Evolutionary conservation across 352 stramenopile species (phyloP).

Genomic region (Pythium scleroteichum): DNA sequence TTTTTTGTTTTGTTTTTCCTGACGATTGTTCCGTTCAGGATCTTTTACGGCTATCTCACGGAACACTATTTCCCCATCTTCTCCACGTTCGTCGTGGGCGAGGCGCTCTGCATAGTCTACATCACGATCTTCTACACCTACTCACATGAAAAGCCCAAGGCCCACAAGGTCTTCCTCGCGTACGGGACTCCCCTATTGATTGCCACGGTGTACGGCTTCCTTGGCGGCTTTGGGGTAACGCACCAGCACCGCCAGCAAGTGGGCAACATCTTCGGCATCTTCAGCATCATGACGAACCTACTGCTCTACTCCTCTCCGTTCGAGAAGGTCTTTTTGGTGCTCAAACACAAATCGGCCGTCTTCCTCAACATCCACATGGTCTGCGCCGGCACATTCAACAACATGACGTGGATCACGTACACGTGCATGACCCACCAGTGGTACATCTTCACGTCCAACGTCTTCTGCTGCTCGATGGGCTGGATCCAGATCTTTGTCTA

Average conservation of each 20-base stretch:
- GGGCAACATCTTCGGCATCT: constrained; percentile 35
- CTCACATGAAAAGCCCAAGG: constrained; percentile 40
- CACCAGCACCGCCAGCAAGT: constrained; percentile 30
- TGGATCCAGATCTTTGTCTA: constrained; percentile 43
- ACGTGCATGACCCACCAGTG: constrained; percentile 38
- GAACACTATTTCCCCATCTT: constrained; percentile 52
- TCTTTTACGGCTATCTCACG: constrained; percentile 45
- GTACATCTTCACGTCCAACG: constrained; percentile 58
- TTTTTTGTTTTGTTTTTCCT: not conserved
- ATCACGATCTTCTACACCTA: constrained; percentile 53
- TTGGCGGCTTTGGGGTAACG: constrained; percentile 37
- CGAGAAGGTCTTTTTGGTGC: constrained; percentile 30
- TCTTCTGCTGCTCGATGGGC: constrained; percentile 37
- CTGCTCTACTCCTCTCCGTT: constrained; percentile 64
- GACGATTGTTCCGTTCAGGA: not conserved
- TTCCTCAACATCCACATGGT: constrained; percentile 56
- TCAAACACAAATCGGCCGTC: constrained; percentile 15
- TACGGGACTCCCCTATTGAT: constrained; percentile 23
- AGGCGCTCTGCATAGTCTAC: constrained; percentile 40
- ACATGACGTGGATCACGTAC: constrained; percentile 54
- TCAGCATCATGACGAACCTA: constrained; percentile 43
- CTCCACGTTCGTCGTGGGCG: constrained; percentile 45
- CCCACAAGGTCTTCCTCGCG: constrained; percentile 30
- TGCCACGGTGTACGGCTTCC: constrained; percentile 44
- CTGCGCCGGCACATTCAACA: constrained; percentile 49